Evolutionary conservation across 1,284 basidiomycete genomes (phyloP).

Genomic region (Volvariella volvacea): DNA sequence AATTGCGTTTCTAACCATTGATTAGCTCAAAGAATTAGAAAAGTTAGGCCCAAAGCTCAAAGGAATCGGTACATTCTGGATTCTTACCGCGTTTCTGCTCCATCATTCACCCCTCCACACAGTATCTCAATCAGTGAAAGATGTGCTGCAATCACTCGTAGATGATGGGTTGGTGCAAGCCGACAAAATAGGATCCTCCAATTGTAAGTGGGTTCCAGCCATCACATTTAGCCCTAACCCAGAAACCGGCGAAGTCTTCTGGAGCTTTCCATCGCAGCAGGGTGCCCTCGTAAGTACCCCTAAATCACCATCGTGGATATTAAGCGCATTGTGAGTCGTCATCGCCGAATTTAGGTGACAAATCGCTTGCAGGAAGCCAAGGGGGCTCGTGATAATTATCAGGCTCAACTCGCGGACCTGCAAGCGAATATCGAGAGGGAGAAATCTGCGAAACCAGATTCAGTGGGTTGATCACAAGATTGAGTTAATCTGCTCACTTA

Average conservation of each 20-base stretch:
- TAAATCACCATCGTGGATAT: neutral
- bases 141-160: slow-evolving; percentile 78
- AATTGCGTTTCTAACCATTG: neutral
- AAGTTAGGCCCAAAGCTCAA: slow-evolving; percentile 81
- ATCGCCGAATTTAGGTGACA: slow-evolving; percentile 40
- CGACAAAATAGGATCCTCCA: slow-evolving; percentile 89
- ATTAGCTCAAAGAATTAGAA: slow-evolving; percentile 81
- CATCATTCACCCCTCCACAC: neutral
- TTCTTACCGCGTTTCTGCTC: neutral
- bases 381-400: slow-evolving; percentile 38
- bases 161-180: slow-evolving; percentile 76
- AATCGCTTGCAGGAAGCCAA: slow-evolving; percentile 50
- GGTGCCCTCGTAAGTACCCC: slow-evolving; percentile 58
- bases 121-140: slow-evolving; percentile 87
- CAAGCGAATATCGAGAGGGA: slow-evolving; percentile 43
- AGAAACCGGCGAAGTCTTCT: slow-evolving; percentile 58
- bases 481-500: slow-evolving; percentile 4
- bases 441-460: slow-evolving; percentile 52
- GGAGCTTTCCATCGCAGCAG: slow-evolving; percentile 86
- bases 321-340: neutral
- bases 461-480: slow-evolving; percentile 36
- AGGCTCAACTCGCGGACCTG: slow-evolving; percentile 44
- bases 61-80: slow-evolving; percentile 69
- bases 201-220: slow-evolving; percentile 53
- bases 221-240: slow-evolving; percentile 11